These are phyloP conservation scores for Salix dunnii DNA, from an alignment of 345 rosid genomes.

Conservation along the genomic window DNA sequence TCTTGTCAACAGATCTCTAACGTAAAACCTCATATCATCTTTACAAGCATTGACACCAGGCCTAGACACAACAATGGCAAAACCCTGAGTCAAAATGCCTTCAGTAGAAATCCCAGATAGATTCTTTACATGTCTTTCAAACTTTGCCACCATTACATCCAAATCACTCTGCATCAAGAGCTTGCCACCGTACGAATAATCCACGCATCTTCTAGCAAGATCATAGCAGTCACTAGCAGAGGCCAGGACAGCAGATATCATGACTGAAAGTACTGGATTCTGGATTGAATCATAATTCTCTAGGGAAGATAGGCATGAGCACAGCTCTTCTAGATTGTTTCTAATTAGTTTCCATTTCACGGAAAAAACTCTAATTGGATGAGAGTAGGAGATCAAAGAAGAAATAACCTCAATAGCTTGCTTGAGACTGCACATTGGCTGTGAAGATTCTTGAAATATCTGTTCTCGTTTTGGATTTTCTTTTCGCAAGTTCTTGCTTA, in stretches of 20 bases:
- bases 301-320: constrained; percentile 49
- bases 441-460: constrained; percentile 19
- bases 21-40: constrained; percentile 81
- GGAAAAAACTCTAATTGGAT: constrained; percentile 59
- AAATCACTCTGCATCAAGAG: constrained; percentile 96
- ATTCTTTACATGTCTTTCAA: constrained; percentile 50
- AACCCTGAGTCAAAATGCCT: constrained; percentile 59
- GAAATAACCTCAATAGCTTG: constrained; percentile 56
- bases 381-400: constrained; percentile 61
- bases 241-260: constrained; percentile 41
- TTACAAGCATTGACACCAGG: constrained; percentile 59
- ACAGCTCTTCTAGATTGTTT: constrained; percentile 65
- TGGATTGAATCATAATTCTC: constrained; percentile 48
- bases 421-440: constrained; percentile 30
- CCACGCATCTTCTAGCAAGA: constrained; percentile 72
- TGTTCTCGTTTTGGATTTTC: constrained; percentile 16
- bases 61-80: constrained; percentile 77
- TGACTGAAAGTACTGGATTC: constrained; percentile 42
- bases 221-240: constrained; percentile 49
- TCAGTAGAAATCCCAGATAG: constrained; percentile 58
- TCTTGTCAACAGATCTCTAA: constrained; percentile 76
- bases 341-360: constrained; percentile 83
- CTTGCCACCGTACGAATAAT: constrained; percentile 76
- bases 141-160: constrained; percentile 55
- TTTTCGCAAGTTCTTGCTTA: constrained; percentile 21